Conservation (phyloP, 257 asterid species). For the Ophiorrhiza pumila region DNA sequence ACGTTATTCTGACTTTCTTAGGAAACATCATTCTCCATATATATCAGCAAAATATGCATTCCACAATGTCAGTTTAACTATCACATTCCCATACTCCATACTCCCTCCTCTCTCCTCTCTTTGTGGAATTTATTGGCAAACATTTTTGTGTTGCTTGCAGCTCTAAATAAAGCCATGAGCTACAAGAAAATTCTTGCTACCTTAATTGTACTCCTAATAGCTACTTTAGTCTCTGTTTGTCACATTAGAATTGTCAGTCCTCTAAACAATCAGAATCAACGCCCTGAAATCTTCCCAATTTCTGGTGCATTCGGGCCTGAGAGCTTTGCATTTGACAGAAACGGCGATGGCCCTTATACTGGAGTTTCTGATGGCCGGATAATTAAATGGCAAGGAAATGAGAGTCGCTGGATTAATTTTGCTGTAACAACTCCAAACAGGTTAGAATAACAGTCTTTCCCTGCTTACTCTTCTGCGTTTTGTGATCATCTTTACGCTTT, state of each 20-base stretch:
- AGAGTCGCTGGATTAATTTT: slow-evolving; percentile 28
- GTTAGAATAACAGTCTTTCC: background rate
- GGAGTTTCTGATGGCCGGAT: slow-evolving; percentile 38
- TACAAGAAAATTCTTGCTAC: background rate
- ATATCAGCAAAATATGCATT: too few relatives aligned
- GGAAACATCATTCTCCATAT: background rate
- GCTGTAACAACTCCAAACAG: slow-evolving; percentile 29
- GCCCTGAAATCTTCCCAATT: slow-evolving; percentile 10
- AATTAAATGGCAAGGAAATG: slow-evolving; percentile 22
- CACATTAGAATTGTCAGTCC: background rate
- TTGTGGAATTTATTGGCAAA: background rate
- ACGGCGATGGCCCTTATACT: slow-evolving; percentile 30
- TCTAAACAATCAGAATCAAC: background rate
- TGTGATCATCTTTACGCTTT: too few relatives aligned
- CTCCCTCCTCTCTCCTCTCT: background rate
- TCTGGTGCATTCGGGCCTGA: slow-evolving; percentile 30
- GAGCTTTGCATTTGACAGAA: slow-evolving; percentile 27
- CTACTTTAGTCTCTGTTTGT: background rate
- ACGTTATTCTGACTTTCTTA: too few relatives aligned
- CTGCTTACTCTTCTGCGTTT: background rate
- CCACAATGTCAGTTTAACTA: background rate
- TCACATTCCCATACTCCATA: background rate
- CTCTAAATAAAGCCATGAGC: background rate
- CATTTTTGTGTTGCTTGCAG: background rate
- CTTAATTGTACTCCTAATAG: background rate